Evolutionary conservation across 352 stramenopile species (phyloP).

Genomic region (Peronospora farinosa): DNA sequence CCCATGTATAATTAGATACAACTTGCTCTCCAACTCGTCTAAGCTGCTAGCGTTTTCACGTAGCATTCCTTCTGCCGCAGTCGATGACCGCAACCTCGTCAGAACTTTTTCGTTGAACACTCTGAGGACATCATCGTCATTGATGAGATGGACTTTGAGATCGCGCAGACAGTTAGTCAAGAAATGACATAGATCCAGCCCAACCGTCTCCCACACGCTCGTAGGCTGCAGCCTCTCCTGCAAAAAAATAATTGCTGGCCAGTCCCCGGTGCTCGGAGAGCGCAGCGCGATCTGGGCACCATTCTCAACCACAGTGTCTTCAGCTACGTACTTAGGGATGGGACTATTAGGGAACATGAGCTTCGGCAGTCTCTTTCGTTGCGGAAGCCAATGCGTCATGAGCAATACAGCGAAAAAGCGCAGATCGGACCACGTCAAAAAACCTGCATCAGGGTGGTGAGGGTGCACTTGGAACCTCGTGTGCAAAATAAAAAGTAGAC

Average conservation of each 20-base stretch:
- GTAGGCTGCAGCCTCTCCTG: slow-evolving; percentile 48
- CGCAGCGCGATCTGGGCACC: slow-evolving; percentile 42
- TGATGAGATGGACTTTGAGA: slow-evolving; percentile 71
- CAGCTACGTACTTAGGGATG: slow-evolving; percentile 1
- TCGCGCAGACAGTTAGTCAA: slow-evolving; percentile 66
- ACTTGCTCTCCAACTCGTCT: slow-evolving; percentile 36
- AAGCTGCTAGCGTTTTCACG: slow-evolving; percentile 19
- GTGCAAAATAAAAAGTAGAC: slow-evolving; percentile 75
- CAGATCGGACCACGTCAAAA: slow-evolving; percentile 62
- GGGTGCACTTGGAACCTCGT: slow-evolving; percentile 72
- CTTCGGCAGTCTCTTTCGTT: slow-evolving; percentile 37
- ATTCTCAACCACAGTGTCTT: slow-evolving; percentile 38
- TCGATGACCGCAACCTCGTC: slow-evolving; percentile 19
- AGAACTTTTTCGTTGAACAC: slow-evolving; percentile 46
- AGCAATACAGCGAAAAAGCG: slow-evolving; percentile 64
- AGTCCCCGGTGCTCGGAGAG: slow-evolving; percentile 24
- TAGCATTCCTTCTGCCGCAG: slow-evolving; percentile 8
- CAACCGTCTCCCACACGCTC: slow-evolving; percentile 49
- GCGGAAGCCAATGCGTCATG: slow-evolving; percentile 73
- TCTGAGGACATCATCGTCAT: slow-evolving; percentile 54
- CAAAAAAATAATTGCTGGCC: slow-evolving; percentile 45
- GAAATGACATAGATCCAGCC: slow-evolving; percentile 52
- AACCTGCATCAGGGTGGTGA: slow-evolving; percentile 41
- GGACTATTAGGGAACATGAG: slow-evolving; percentile 20
- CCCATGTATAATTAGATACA: slow-evolving; percentile 61